Base-by-base conservation (phyloP, 169 alveolate species). In the Plasmodium inui region DNA sequence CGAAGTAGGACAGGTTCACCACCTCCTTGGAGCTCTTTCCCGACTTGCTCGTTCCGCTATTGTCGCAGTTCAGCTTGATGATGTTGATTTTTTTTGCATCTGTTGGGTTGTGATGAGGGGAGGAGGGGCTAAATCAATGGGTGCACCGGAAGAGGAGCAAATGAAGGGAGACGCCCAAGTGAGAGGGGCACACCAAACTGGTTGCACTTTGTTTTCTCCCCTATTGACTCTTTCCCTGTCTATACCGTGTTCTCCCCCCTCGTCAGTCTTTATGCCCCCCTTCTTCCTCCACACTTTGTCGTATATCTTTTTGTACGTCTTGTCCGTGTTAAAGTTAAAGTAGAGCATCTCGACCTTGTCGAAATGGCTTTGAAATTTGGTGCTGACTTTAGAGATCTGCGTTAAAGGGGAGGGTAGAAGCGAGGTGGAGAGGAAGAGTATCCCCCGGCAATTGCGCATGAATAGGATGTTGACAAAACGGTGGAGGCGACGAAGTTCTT, bases 241-340 rank as follows among this genome's bases (percentile, higher is more conserved):
- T 2, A n/a, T 88, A 88, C 94, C 74, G 6, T 57, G 79, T 46
- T 88, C 89, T 34, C 55, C 46, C 46, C 53, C 70, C 22, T 55
- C 85, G 34, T 73, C 94, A 6, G 74, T 61, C 72, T 17, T 78
- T 61, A 61, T 26, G 10, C 81, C 89, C 17, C 53, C 90, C 32
- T 70, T 88, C 53, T 78, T 76, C 79, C 81, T 88, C 72, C 82
- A 61, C 34, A 88, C 50, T n/a, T 88, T 88, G 50, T 88, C 89
- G 61, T 88, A 88, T 39, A 88, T 88, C 82, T 88, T 88, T 67
- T 88, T 88, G 50, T 88, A 88, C 19, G 94, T 88, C 41, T 88
- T 88, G 55, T 88, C 94, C 22, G 81, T 88, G 32, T 88, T 78
- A 39, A 88, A 88, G 73, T 88, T 76, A 34, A 46, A 88, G 70